Conservation (phyloP, 2,329 filamentous ascomycete species). For the Amphichorda felina region DNA sequence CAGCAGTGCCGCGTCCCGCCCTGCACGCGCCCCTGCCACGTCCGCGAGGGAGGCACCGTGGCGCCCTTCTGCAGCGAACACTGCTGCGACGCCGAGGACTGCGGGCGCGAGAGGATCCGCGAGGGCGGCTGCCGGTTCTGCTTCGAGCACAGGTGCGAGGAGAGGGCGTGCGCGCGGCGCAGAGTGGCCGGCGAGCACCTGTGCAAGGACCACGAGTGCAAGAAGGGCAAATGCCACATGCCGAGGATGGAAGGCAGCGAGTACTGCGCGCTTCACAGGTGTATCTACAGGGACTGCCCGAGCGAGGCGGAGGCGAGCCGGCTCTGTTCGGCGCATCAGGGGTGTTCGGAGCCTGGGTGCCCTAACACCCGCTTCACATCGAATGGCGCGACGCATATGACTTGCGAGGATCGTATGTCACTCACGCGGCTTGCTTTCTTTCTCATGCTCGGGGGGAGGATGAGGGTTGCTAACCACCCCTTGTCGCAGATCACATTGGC, state of each 20-base stretch:
- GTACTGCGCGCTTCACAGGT: constrained; percentile 1
- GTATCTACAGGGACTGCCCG: neutral
- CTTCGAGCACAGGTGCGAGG: constrained; percentile 4
- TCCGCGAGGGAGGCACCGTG: constrained; percentile 11
- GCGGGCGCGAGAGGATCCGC: constrained; percentile 10
- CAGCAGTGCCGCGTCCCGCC: constrained; percentile 10
- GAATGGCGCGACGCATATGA: no score
- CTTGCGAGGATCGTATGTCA: neutral
- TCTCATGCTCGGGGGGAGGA: no score
- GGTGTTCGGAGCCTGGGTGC: neutral
- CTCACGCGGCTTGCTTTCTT: no score
- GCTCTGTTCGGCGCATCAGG: neutral
- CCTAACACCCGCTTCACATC: neutral
- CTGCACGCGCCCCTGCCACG: constrained; percentile 13
- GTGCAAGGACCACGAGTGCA: constrained; percentile 4
- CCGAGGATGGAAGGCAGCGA: neutral
- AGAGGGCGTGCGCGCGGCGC: neutral
- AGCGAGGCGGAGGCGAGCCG: neutral
- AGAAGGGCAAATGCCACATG: neutral
- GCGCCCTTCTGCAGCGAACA: constrained; percentile 15
- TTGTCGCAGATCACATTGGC: neutral
- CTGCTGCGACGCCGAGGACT: constrained; percentile 14
- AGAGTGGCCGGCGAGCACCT: constrained; percentile 2
- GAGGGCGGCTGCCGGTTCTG: constrained; percentile 8
- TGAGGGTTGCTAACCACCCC: no score